These are phyloP conservation scores for Microstegium vimineum DNA, from an alignment of 176 grass and related monocot genomes.

Conservation along the genomic window DNA sequence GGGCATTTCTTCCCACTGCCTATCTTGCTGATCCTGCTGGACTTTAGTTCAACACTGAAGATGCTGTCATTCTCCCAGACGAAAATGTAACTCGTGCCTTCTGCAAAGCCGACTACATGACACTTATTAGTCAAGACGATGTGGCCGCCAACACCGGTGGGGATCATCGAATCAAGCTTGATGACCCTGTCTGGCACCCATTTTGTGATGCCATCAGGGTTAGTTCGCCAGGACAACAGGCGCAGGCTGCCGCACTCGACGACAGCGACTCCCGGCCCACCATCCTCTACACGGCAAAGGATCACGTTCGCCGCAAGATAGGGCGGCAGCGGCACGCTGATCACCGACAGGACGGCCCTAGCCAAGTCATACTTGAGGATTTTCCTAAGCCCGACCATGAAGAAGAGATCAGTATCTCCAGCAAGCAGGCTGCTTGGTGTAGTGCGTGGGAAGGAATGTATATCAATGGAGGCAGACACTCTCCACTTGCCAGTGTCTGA, in stretches of 20 bases:
- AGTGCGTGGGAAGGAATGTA: no score
- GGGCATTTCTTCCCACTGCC: no score
- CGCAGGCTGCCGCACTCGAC: neutral
- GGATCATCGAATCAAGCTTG: neutral
- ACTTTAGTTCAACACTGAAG: no score
- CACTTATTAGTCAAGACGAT: neutral
- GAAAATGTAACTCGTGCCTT: no score
- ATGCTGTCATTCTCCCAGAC: no score
- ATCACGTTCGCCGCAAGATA: no score
- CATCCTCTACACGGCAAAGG: neutral
- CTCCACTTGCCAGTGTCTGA: neutral
- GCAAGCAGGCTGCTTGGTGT: neutral
- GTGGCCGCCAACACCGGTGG: no score
- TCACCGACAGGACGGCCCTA: neutral
- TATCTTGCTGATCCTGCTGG: no score
- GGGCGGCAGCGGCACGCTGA: neutral
- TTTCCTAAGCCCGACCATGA: neutral
- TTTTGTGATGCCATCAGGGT: rapidly evolving
- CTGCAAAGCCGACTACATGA: no score
- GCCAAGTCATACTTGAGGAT: neutral
- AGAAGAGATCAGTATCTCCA: neutral
- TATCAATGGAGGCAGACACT: no score
- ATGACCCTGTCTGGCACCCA: neutral
- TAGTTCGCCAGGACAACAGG: neutral
- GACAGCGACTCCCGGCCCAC: neutral